Evolutionary conservation across 495 filamentous ascomycete genomes (phyloP).

Genomic region (Podospora appendiculata): DNA sequence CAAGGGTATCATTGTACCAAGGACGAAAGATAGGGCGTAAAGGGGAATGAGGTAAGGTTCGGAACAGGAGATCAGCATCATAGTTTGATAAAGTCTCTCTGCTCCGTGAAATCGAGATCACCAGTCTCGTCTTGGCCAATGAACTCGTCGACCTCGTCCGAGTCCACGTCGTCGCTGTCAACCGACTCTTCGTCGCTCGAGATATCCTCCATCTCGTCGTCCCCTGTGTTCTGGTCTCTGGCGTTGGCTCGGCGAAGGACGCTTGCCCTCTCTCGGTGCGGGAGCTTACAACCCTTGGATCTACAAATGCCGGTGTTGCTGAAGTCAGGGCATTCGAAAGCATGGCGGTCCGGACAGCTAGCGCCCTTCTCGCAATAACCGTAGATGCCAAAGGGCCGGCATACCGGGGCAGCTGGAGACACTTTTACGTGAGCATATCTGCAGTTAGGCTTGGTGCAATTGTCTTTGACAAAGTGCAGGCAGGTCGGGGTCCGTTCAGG

Average conservation of each 20-base stretch:
- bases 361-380: constrained; percentile 87
- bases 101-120: constrained; percentile 32
- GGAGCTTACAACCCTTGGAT: constrained; percentile 73
- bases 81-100: constrained; percentile 41
- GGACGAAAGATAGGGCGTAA: background rate
- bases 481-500: constrained; percentile 82
- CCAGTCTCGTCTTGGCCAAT: constrained; percentile 34
- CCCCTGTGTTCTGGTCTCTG: constrained; percentile 12
- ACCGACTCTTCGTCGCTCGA: constrained; percentile 80
- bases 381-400: constrained; percentile 72
- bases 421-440: constrained; percentile 84
- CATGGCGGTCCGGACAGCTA: constrained; percentile 73
- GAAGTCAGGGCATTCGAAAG: constrained; percentile 88
- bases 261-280: constrained; percentile 80
- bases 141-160: constrained; percentile 75
- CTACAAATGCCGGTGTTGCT: constrained; percentile 83
- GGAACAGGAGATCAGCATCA: constrained; percentile 13
- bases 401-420: constrained; percentile 74
- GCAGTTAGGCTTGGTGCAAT: constrained; percentile 82
- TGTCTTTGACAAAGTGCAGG: constrained; percentile 82
- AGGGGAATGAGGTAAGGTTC: background rate
- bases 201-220: constrained; percentile 62
- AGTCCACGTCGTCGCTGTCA: constrained; percentile 83
- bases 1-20: constrained; percentile 12
- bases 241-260: constrained; percentile 41